Evolutionary conservation across 2,329 filamentous ascomycete species (phyloP).

Genomic region (Penicillium sp.): DNA sequence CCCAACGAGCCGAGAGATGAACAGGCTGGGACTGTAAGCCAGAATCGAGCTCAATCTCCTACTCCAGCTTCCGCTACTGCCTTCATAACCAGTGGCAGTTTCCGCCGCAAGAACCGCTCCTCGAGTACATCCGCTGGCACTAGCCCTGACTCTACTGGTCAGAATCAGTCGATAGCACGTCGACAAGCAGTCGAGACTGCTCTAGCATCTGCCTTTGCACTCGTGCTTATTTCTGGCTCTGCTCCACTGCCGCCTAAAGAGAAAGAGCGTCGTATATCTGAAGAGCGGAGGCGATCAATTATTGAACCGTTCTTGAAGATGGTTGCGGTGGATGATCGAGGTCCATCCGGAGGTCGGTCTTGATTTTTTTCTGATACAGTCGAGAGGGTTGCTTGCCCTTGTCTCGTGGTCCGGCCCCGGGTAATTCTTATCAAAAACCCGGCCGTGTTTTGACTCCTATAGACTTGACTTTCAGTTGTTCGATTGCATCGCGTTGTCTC

Average conservation of each 20-base stretch:
- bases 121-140: conserved; percentile 22
- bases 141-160: not conserved
- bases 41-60: conserved; percentile 9
- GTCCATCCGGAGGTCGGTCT: conserved; percentile 27
- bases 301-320: conserved; percentile 61
- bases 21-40: conserved; percentile 1
- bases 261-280: conserved; percentile 52
- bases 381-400: not conserved
- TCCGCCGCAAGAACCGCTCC: conserved; percentile 24
- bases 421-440: not conserved
- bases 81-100: conserved; percentile 25
- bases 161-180: conserved; percentile 44
- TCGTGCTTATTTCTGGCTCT: conserved; percentile 50
- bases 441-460: not conserved
- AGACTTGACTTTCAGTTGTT: not conserved
- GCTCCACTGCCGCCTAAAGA: conserved; percentile 38
- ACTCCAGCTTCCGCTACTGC: conserved; percentile 20
- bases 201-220: conserved; percentile 58
- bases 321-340: conserved; percentile 28
- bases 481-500: not conserved
- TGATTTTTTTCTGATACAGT: not conserved
- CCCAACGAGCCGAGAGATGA: conserved; percentile 1
- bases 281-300: conserved; percentile 57
- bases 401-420: not conserved
- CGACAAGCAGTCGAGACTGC: conserved; percentile 52